A percentile compares a stretch with the other conserved stretches of the same genome.
phyloP scores from a whole-genome alignment of 2,329 filamentous ascomycete species.

The Thermothelomyces thermophilus region DNA sequence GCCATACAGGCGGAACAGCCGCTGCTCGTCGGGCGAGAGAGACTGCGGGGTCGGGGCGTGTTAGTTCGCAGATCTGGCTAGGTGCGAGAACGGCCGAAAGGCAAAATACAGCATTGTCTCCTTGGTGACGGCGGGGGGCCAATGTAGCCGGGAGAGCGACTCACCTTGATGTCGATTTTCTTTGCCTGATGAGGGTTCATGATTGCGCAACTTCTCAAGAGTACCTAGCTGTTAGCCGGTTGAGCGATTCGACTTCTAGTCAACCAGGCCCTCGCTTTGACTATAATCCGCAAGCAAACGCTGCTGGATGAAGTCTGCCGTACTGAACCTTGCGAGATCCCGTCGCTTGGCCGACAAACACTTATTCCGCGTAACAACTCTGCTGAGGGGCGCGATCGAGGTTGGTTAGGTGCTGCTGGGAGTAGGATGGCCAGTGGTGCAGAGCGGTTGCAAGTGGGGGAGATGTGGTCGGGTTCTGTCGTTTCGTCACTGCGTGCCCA shows the following conservation, averaged over 20 bases:
- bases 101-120: background rate
- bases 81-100: background rate
- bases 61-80: too few relatives aligned
- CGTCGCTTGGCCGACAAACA: background rate
- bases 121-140: too few relatives aligned
- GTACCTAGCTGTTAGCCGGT: background rate
- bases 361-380: background rate
- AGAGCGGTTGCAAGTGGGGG: constrained; percentile 4
- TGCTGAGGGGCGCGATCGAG: constrained; percentile 3
- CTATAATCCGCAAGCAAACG: background rate
- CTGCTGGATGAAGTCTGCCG: background rate
- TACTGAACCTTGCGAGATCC: background rate
- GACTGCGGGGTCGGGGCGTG: constrained; percentile 49
- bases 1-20: constrained; percentile 93
- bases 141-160: constrained; percentile 33
- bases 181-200: constrained; percentile 99
- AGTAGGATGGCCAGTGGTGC: constrained; percentile 10
- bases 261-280: background rate
- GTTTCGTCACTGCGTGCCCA: background rate
- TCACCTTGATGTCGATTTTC: constrained; percentile 92
- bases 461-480: constrained; percentile 10
- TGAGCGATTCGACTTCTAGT: background rate
- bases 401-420: constrained; percentile 1
- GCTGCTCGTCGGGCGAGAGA: constrained; percentile 89
- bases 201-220: constrained; percentile 7